Conservation (phyloP, 441 rosid genomes). For the Adansonia rubrostipa region DNA sequence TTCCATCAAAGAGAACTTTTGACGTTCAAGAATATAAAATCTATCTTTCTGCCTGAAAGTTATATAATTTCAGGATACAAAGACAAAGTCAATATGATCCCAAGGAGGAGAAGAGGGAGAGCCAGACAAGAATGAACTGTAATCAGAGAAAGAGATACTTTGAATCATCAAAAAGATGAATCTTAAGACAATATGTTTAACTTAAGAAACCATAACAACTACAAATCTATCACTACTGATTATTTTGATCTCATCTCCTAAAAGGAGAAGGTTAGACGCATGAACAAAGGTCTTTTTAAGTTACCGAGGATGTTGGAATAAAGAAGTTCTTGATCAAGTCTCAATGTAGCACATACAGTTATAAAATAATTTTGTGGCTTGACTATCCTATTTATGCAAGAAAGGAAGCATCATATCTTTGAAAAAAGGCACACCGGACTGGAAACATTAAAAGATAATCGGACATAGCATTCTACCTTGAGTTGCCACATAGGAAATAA, state of each 20-base stretch:
- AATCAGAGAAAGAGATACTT: background rate
- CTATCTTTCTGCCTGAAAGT: background rate
- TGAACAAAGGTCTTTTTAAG: background rate
- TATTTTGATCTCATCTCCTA: background rate
- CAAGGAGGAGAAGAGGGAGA: background rate
- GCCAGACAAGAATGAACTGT: background rate
- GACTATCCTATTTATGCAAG: constrained; percentile 11
- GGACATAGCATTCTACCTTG: background rate
- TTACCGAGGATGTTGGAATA: background rate
- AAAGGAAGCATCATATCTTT: background rate
- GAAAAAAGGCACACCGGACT: constrained; percentile 6
- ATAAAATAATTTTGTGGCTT: background rate
- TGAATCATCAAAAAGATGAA: constrained; percentile 16
- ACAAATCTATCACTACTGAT: background rate
- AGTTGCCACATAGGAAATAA: constrained; percentile 12
- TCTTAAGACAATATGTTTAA: constrained; percentile 17
- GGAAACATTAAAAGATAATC: constrained; percentile 8
- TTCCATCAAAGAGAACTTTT: background rate
- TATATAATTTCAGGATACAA: background rate
- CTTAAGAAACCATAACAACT: constrained; percentile 3
- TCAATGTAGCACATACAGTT: background rate
- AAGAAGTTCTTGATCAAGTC: constrained; percentile 5
- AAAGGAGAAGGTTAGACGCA: background rate
- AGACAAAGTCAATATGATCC: background rate
- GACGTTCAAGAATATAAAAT: background rate